Conservation (phyloP, 2,329 filamentous ascomycete genomes). For the Thelonectria olida region DNA sequence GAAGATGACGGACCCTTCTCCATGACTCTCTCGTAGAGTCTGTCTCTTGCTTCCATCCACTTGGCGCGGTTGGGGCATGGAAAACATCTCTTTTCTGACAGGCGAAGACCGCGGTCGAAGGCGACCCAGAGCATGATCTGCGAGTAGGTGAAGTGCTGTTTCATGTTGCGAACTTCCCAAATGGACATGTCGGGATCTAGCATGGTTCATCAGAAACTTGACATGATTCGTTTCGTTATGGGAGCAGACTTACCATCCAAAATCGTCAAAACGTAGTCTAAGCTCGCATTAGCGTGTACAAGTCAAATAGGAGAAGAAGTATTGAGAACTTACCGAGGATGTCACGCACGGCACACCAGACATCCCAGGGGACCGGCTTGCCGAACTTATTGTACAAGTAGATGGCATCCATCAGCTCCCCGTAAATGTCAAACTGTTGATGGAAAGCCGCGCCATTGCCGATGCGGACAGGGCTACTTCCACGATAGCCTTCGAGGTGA, state of each 20-base stretch:
- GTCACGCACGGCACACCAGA: slow-evolving; percentile 76
- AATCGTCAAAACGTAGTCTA: slow-evolving; percentile 75
- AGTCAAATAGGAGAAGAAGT: fast-evolving
- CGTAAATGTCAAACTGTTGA: slow-evolving; percentile 82
- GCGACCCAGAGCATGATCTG: slow-evolving; percentile 87
- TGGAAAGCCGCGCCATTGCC: slow-evolving; percentile 82
- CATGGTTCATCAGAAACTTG: background rate
- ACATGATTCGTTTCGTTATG: no score
- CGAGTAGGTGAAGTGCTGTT: slow-evolving; percentile 83
- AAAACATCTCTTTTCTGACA: slow-evolving; percentile 78
- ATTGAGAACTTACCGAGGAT: slow-evolving; percentile 61
- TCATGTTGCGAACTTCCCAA: slow-evolving; percentile 81
- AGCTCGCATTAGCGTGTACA: background rate
- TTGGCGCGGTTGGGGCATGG: slow-evolving; percentile 74
- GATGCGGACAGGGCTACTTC: slow-evolving; percentile 77
- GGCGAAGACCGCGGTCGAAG: slow-evolving; percentile 77
- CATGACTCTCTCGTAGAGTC: slow-evolving; percentile 80
- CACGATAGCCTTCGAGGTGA: slow-evolving; percentile 78
- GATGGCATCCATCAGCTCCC: slow-evolving; percentile 79
- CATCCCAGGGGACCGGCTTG: slow-evolving; percentile 79
- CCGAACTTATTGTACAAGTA: slow-evolving; percentile 84
- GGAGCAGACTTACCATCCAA: slow-evolving; percentile 58
- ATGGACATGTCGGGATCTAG: slow-evolving; percentile 80
- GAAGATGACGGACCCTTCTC: slow-evolving; percentile 61
- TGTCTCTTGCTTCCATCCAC: slow-evolving; percentile 74